Evolutionary conservation across 768 basidiomycete species (phyloP).

Genomic region (Suillus tomentosus): DNA sequence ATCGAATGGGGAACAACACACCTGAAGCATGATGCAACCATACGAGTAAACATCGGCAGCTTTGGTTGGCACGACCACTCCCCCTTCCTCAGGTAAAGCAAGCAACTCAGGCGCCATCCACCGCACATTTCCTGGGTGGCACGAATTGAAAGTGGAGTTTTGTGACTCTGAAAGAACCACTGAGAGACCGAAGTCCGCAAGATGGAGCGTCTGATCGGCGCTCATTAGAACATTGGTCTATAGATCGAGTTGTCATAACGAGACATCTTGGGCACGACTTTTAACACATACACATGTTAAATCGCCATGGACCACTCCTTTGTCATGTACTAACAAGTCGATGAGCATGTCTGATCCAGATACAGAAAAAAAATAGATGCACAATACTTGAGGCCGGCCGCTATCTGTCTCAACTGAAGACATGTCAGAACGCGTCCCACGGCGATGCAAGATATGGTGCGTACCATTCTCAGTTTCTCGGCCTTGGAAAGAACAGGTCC

Average conservation of each 20-base stretch:
- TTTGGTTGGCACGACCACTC: slow-evolving; percentile 21
- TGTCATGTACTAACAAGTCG: slow-evolving; percentile 10
- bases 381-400: slow-evolving; percentile 11
- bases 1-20: slow-evolving; percentile 17
- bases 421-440: neutral
- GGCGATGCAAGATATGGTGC: neutral
- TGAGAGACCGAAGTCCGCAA: slow-evolving; percentile 44
- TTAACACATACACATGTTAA: slow-evolving; percentile 15
- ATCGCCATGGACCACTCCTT: slow-evolving; percentile 11
- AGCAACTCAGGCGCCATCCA: slow-evolving; percentile 44
- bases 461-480: slow-evolving; percentile 20
- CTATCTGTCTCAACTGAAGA: slow-evolving; percentile 10
- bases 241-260: neutral
- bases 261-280: neutral
- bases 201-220: slow-evolving; percentile 31
- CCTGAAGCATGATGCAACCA: slow-evolving; percentile 36
- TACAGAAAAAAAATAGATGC: neutral
- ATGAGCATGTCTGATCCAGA: neutral
- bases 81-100: slow-evolving; percentile 17
- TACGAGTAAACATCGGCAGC: slow-evolving; percentile 41
- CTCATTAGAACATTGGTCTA: slow-evolving; percentile 42
- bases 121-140: slow-evolving; percentile 33
- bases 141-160: slow-evolving; percentile 35
- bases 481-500: neutral
- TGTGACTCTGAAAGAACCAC: slow-evolving; percentile 36